phyloP scores from a whole-genome alignment of 129 eudicot genomes.

The Lactuca saligna region DNA sequence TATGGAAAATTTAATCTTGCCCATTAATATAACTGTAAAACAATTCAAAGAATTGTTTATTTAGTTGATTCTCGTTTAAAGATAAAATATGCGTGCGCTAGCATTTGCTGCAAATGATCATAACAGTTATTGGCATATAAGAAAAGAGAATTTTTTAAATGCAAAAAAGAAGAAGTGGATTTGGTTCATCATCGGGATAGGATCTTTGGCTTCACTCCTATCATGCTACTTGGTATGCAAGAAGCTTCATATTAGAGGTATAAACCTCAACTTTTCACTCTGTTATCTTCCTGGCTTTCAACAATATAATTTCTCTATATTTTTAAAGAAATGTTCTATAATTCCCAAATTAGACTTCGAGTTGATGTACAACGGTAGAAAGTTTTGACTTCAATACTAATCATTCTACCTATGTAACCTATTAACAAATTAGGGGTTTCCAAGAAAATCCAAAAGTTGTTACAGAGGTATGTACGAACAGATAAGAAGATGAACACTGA shows the following conservation, averaged over 20 bases:
- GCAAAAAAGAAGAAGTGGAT: conserved; percentile 14
- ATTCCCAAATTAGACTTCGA: too few relatives aligned
- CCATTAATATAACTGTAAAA: too few relatives aligned
- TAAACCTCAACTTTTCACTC: neutral
- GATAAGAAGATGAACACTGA: conserved; percentile 18
- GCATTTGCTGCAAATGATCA: neutral
- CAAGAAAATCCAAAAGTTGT: conserved; percentile 1
- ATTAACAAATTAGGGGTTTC: conserved; percentile 6
- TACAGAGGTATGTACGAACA: neutral
- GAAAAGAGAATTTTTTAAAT: neutral
- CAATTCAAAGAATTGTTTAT: too few relatives aligned
- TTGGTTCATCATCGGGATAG: conserved; percentile 28
- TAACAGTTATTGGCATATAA: neutral
- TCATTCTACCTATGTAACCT: neutral
- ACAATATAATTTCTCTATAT: too few relatives aligned
- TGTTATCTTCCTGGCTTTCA: too few relatives aligned
- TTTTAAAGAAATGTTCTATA: neutral
- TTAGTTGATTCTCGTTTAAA: neutral
- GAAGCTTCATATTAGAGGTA: conserved; percentile 27
- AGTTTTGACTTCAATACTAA: too few relatives aligned
- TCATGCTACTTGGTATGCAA: conserved; percentile 20
- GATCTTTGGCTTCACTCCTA: conserved; percentile 20
- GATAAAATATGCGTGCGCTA: too few relatives aligned
- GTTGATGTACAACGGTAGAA: too few relatives aligned
- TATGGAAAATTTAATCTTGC: too few relatives aligned